phyloP scores from a whole-genome alignment of 2,329 filamentous ascomycete species.

The Metarhizium humberi region DNA sequence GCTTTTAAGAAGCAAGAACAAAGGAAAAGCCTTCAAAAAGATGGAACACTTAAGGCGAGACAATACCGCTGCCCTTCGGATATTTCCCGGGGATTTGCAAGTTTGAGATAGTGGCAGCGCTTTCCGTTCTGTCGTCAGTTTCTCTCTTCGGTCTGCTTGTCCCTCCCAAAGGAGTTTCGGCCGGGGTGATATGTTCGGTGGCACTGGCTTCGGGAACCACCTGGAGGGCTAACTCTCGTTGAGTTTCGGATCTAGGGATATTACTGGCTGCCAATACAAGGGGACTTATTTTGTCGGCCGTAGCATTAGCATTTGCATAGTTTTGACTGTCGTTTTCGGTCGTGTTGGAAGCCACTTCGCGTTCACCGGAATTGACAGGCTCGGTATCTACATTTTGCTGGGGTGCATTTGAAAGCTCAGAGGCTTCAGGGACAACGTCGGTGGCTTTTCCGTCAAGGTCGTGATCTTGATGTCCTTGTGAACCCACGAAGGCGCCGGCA shows the following conservation, averaged over 20 bases:
- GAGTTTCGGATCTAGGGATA: conserved; percentile 14
- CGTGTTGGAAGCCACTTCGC: not conserved
- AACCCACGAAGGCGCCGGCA: conserved; percentile 11
- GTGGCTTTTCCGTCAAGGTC: conserved; percentile 1
- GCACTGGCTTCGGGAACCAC: conserved; percentile 10
- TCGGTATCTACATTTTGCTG: not conserved
- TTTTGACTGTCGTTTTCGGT: conserved; percentile 6
- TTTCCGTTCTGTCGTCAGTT: conserved; percentile 25
- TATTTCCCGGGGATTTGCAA: conserved; percentile 63
- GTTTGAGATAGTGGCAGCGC: conserved; percentile 50
- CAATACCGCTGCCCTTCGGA: conserved; percentile 35
- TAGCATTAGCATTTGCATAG: conserved; percentile 7
- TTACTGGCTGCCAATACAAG: conserved; percentile 7
- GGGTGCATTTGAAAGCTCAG: not conserved
- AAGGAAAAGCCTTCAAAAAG: not conserved
- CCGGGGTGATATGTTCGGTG: conserved; percentile 6
- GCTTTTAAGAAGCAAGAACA: not conserved
- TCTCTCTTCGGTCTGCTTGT: conserved; percentile 13
- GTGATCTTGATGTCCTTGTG: conserved; percentile 8
- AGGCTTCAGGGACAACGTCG: not conserved
- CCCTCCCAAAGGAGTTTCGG: conserved; percentile 4
- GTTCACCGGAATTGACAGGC: not conserved
- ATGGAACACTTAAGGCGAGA: conserved; percentile 16
- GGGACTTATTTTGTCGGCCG: conserved; percentile 8
- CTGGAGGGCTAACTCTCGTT: conserved; percentile 11